phyloP scores from a whole-genome alignment of 1,284 basidiomycete species.

The Boletus sp. region DNA sequence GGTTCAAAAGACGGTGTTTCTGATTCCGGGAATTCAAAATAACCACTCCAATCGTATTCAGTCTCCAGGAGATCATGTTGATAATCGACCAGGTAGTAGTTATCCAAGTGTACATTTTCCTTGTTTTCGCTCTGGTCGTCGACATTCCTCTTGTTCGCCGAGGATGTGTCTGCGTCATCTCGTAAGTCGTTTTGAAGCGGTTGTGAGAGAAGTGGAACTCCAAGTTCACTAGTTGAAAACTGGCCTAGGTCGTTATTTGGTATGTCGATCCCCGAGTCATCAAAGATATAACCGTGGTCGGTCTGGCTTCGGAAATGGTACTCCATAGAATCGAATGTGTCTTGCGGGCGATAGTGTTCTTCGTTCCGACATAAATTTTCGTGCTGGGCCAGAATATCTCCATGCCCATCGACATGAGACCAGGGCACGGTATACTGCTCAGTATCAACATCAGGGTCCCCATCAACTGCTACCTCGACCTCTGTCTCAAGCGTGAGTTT shows the following conservation, averaged over 20 bases:
- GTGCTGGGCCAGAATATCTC: not conserved
- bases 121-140: constrained; percentile 17
- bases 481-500: constrained; percentile 2
- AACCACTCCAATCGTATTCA: constrained; percentile 24
- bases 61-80: not conserved
- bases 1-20: constrained; percentile 21
- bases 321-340: not conserved
- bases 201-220: not conserved
- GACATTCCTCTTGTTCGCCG: constrained; percentile 15
- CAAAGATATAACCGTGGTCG: constrained; percentile 12
- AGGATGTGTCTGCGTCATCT: not conserved
- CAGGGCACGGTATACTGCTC: not conserved
- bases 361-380: not conserved
- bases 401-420: not conserved
- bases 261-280: constrained; percentile 28
- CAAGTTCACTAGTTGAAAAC: constrained; percentile 7
- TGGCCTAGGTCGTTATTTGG: constrained; percentile 8
- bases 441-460: not conserved
- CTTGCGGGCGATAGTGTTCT: not conserved
- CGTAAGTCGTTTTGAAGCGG: not conserved
- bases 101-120: constrained; percentile 17
- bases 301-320: not conserved
- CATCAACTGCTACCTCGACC: not conserved
- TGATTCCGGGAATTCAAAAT: constrained; percentile 26
- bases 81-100: not conserved